phyloP scores from a whole-genome alignment of 1,284 basidiomycete genomes.

The Fomitopsis betulina region DNA sequence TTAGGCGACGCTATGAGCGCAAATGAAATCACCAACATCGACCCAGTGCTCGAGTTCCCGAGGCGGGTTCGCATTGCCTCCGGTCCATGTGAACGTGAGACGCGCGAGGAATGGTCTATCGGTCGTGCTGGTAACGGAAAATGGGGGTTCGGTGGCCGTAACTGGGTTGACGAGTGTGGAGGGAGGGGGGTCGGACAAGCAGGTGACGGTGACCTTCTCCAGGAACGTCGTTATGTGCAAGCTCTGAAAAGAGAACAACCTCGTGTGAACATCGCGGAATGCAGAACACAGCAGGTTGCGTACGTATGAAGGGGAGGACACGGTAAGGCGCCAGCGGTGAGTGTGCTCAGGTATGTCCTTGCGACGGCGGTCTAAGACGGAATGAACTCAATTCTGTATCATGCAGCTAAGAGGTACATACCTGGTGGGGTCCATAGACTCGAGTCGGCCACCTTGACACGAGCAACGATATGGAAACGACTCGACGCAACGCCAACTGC shows the following conservation, averaged over 20 bases:
- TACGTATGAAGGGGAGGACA: constrained; percentile 70
- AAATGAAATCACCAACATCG: constrained; percentile 41
- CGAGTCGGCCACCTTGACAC: constrained; percentile 57
- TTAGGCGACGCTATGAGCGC: not conserved
- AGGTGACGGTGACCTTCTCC: constrained; percentile 42
- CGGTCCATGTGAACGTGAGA: constrained; percentile 48
- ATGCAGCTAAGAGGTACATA: constrained; percentile 25
- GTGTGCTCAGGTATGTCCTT: constrained; percentile 36
- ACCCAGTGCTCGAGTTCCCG: constrained; percentile 70
- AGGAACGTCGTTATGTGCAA: constrained; percentile 52
- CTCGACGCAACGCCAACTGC: constrained; percentile 28
- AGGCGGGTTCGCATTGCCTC: constrained; percentile 32
- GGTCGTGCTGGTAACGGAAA: constrained; percentile 50
- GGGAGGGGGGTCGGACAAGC: constrained; percentile 37
- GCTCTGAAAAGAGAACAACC: constrained; percentile 31
- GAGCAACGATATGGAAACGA: constrained; percentile 64
- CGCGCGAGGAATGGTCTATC: constrained; percentile 60
- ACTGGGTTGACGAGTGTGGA: constrained; percentile 30
- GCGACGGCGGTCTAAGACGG: constrained; percentile 38
- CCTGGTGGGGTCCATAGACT: constrained; percentile 59
- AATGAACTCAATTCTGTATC: constrained; percentile 1
- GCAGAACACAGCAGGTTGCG: constrained; percentile 21
- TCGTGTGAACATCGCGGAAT: not conserved
- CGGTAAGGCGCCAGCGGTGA: constrained; percentile 68
- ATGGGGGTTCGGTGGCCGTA: constrained; percentile 46